Evolutionary conservation across 139 green algal species (phyloP), one percentile per base, ranked within the genome.

Genomic region (Pseudopediastrum boryanum): DNA sequence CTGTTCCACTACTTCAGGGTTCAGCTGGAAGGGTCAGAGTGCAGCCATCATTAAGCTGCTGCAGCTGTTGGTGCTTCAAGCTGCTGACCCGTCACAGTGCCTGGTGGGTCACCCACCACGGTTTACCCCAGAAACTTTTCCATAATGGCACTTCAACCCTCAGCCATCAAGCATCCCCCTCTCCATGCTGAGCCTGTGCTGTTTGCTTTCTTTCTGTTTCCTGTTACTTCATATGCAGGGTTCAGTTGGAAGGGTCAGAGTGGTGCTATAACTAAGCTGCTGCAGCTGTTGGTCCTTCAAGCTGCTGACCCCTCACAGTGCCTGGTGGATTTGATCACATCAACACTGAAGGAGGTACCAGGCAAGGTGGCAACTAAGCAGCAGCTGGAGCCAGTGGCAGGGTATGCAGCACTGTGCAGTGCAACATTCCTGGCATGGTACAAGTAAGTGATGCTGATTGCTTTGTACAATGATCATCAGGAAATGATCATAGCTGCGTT

Each of bases 371-470:
- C 61, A n/a, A 46, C 61, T 25, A 80, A 80, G 61, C 13, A 80
- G 43, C 42, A 71, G 61, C 61, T 80, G 42, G 19, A 72, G 8
- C 61, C 74, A 4, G n/a, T 56, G 5, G 65, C 7, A 10, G 76
- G 39, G 2, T 82, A 71, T 48, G 65, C 76, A 19, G 64, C 76
- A 39, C 51, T 82, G 23, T 75, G 51, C 76, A 52, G 39, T 9
- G 76, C 65, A 51, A 82, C 76, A 4, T 64, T 77, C 6, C 2
- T 52, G 10, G 48, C 50, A 39, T 82, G 76, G 76, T 82, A 76
- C 65, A 76, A 68, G 76, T 74, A 62, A 73, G 75, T 50, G 25
- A 66, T n/a, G n/a, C n/a, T n/a, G n/a, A n/a, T 44, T 6, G 59
- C 62, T 36, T 9, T 58, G 73, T 35, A 73, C 44, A 6, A 13